phyloP scores from a whole-genome alignment of 305 asterid species.

The Ajuga reptans region DNA sequence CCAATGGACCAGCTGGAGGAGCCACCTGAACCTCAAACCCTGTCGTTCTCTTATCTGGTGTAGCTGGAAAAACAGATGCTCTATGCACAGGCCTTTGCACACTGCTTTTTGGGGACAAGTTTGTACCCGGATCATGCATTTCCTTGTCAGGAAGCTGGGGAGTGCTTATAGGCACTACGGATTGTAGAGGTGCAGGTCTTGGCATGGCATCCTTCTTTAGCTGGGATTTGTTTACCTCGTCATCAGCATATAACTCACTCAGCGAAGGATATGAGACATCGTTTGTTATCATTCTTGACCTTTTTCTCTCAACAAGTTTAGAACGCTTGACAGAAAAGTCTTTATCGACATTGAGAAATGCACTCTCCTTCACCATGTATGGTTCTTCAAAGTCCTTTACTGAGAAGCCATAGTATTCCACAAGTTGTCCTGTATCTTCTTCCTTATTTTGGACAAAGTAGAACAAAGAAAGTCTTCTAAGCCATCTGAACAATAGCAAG shows the following conservation, averaged over 20 bases:
- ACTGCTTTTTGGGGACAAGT: slow-evolving; percentile 43
- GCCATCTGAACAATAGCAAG: slow-evolving; percentile 23
- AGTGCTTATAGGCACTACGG: slow-evolving; percentile 31
- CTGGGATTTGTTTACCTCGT: slow-evolving; percentile 26
- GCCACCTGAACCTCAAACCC: slow-evolving; percentile 33
- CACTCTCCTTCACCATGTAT: slow-evolving; percentile 88
- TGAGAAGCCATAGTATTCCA: slow-evolving; percentile 77
- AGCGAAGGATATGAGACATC: slow-evolving; percentile 57
- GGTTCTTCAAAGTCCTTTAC: slow-evolving; percentile 88
- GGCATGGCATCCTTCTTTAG: slow-evolving; percentile 31
- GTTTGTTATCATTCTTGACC: slow-evolving; percentile 45
- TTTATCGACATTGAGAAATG: slow-evolving; percentile 59
- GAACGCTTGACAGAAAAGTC: slow-evolving; percentile 87
- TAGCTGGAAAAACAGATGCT: slow-evolving; percentile 20
- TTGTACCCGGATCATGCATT: slow-evolving; percentile 43
- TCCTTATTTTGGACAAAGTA: slow-evolving; percentile 45
- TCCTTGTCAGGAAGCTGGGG: slow-evolving; percentile 44
- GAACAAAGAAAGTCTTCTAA: slow-evolving; percentile 2
- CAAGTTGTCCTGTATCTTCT: slow-evolving; percentile 68
- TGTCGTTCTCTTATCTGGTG: slow-evolving; percentile 22
- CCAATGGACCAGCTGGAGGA: slow-evolving; percentile 36
- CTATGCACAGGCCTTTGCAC: slow-evolving; percentile 27
- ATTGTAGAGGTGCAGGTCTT: slow-evolving; percentile 25
- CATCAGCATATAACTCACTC: slow-evolving; percentile 29
- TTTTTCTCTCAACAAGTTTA: slow-evolving; percentile 68